Percentiles rank a stretch among this genome's conserved stretches.
Evolutionary conservation across 73 alveolate species (phyloP).

Genomic region (Symbiodinium natans): DNA sequence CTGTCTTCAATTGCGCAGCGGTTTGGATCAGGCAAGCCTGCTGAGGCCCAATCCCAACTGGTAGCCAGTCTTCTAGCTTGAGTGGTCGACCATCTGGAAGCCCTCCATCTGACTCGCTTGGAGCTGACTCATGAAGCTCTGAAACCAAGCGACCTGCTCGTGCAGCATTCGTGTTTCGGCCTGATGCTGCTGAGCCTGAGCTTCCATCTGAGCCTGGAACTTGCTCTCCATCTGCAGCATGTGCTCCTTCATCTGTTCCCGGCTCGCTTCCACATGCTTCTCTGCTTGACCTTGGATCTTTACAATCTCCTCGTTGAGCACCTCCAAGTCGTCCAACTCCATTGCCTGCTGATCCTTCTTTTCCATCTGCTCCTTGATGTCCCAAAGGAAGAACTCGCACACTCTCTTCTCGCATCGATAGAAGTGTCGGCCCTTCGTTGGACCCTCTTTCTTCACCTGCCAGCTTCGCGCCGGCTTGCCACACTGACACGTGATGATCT

Average conservation of each 20-base stretch:
- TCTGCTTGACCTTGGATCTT: background rate
- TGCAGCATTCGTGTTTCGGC: background rate
- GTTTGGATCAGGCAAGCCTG: background rate
- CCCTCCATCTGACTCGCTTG: background rate
- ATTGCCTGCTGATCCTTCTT: background rate
- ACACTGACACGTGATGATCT: background rate
- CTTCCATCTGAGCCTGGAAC: background rate
- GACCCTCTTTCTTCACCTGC: conserved; percentile 25
- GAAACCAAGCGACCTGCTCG: background rate
- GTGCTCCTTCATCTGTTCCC: too few relatives aligned
- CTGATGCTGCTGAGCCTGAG: background rate
- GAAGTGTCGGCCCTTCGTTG: background rate
- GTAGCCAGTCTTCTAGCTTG: background rate
- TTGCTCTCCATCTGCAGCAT: too few relatives aligned
- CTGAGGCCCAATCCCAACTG: background rate
- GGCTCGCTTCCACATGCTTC: background rate
- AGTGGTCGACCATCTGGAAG: background rate
- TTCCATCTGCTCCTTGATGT: background rate
- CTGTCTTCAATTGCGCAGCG: background rate
- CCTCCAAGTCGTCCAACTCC: background rate
- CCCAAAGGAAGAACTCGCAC: conserved; percentile 68
- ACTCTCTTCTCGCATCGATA: background rate
- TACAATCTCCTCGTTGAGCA: background rate
- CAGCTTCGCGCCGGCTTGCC: background rate
- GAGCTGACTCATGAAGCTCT: background rate